A percentile compares a stretch with the other conserved stretches of the same genome.
Conservation (phyloP, 495 filamentous ascomycete species). For the Friedmanniomyces endolithicus region DNA sequence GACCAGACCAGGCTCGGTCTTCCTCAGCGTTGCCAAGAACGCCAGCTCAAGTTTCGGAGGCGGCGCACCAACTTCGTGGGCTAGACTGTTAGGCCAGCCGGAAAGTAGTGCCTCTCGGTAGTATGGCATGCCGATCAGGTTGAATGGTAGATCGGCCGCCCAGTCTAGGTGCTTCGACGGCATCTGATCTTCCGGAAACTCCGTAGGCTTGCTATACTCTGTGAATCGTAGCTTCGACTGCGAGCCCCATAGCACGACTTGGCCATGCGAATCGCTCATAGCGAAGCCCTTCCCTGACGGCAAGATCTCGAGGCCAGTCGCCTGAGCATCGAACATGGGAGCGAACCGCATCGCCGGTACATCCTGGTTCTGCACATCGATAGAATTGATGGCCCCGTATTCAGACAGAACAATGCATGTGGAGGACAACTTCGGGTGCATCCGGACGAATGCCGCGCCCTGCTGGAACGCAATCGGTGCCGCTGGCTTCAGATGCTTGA, state of each 20-base stretch:
- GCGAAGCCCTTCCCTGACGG: constrained; percentile 81
- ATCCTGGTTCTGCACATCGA: constrained; percentile 90
- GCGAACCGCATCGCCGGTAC: constrained; percentile 80
- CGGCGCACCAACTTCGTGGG: constrained; percentile 73
- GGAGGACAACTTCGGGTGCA: constrained; percentile 89
- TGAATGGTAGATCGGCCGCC: constrained; percentile 66
- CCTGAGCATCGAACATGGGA: constrained; percentile 51
- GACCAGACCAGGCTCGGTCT: constrained; percentile 57
- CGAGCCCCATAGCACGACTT: constrained; percentile 84
- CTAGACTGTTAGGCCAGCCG: constrained; percentile 71
- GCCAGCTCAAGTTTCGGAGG: constrained; percentile 65
- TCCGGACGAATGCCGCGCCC: constrained; percentile 80
- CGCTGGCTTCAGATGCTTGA: constrained; percentile 72
- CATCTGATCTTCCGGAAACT: constrained; percentile 55
- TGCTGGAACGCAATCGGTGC: constrained; percentile 85
- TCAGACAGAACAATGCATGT: constrained; percentile 85
- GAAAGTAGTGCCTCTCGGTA: constrained; percentile 81
- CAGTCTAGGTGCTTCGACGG: constrained; percentile 47
- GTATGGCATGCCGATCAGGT: constrained; percentile 78
- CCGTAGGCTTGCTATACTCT: constrained; percentile 65
- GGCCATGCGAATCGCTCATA: constrained; percentile 64
- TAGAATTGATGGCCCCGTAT: constrained; percentile 81
- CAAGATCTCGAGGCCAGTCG: constrained; percentile 70
- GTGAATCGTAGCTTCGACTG: constrained; percentile 80
- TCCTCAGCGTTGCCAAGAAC: constrained; percentile 52